Conservation (phyloP, 768 basidiomycete genomes). For the Lyophyllum shimeji region DNA sequence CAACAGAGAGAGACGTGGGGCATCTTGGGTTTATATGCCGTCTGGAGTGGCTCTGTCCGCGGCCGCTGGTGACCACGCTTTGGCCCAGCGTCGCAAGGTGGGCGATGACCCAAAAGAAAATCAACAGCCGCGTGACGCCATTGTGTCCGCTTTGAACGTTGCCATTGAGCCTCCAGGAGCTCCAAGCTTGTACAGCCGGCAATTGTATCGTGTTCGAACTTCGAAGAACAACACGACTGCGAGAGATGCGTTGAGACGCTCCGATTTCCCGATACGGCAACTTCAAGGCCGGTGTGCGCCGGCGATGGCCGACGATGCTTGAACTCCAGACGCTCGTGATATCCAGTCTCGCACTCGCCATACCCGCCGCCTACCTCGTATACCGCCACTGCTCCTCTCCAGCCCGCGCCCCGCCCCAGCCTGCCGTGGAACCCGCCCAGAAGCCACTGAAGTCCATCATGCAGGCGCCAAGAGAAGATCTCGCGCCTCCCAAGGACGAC, state of each 20-base stretch:
- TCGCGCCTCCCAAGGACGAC: slow-evolving; percentile 73
- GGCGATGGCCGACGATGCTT: slow-evolving; percentile 21
- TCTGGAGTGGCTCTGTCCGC: not conserved
- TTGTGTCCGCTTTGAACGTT: not conserved
- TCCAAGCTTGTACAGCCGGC: not conserved
- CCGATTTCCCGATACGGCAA: not conserved
- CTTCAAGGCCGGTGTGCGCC: not conserved
- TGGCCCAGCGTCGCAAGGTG: too few species aligned
- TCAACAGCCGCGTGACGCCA: not conserved
- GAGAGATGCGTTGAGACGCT: too few species aligned
- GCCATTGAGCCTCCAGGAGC: not conserved
- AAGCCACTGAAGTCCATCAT: slow-evolving; percentile 59
- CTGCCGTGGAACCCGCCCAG: slow-evolving; percentile 25
- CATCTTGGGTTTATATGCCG: not conserved
- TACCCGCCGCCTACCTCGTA: slow-evolving; percentile 25
- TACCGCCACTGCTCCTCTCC: slow-evolving; percentile 18
- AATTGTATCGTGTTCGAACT: too few species aligned
- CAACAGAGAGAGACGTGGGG: not conserved
- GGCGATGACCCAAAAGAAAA: not conserved
- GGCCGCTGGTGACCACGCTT: too few species aligned
- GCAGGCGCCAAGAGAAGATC: slow-evolving; percentile 62
- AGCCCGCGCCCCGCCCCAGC: slow-evolving; percentile 11
- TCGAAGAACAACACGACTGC: not conserved
- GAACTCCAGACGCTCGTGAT: slow-evolving; percentile 21
- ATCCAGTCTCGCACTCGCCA: slow-evolving; percentile 23